phyloP scores from a whole-genome alignment of 2,329 filamentous ascomycete species.

The Conoideocrella luteorostrata region DNA sequence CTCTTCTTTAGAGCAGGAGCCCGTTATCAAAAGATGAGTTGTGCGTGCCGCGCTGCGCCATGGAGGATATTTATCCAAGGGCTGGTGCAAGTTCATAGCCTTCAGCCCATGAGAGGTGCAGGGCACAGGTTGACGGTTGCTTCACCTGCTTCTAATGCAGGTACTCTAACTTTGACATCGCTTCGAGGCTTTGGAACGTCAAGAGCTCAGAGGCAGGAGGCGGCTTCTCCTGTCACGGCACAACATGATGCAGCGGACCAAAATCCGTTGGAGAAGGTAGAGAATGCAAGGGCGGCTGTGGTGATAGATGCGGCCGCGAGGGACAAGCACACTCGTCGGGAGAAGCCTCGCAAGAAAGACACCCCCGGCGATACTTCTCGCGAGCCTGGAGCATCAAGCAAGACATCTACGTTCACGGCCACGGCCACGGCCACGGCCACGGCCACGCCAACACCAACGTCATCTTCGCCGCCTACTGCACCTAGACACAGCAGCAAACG shows the following conservation, averaged over 20 bases:
- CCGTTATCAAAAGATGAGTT: conserved; percentile 32
- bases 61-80: conserved; percentile 43
- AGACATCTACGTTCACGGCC: background rate
- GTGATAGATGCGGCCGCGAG: background rate
- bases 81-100: conserved; percentile 33
- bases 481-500: background rate
- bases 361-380: background rate
- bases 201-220: background rate
- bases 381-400: background rate
- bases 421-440: background rate
- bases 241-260: background rate
- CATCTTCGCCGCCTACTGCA: background rate
- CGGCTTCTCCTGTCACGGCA: background rate
- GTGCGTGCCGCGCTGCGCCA: conserved; percentile 39
- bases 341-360: background rate
- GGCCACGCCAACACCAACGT: background rate
- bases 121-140: background rate
- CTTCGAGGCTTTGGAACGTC: background rate
- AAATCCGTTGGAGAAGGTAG: background rate
- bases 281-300: too few relatives aligned
- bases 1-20: background rate
- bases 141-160: background rate
- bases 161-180: background rate
- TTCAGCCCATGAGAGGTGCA: conserved; percentile 15
- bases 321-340: background rate